Base-by-base conservation (phyloP, 805 yeast genomes). In the Naumovozyma baii region DNA sequence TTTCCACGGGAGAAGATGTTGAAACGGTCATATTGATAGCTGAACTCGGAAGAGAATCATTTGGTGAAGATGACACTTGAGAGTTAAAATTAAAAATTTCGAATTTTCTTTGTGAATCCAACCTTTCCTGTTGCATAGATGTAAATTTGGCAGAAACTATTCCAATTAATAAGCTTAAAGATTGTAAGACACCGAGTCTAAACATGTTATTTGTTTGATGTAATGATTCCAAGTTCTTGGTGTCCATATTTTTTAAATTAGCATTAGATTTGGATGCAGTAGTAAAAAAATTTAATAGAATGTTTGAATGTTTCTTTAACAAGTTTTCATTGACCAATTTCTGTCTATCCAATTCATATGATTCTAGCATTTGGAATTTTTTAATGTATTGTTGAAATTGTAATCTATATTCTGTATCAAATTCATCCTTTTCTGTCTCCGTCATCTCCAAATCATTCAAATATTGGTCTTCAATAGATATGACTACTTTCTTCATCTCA, bases 321-420 rank as follows among this genome's bases (percentile, higher is more conserved):
- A 61, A 14, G 31, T 54, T 40, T 30, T 51, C 42, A 0, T 59
- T 51, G 4, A 59, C 52, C 15, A 54, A 34, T 19, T 49, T 43
- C 5, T 51, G 52, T 43, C 83, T 61, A 40, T 70, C 66, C 4
- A 50, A 46, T 52, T 80, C 84, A 46, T 80, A 76, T 2, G 63
- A 59, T 41, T 72, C 76, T 37, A 75, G 52, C 39, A 64, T 53
- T 42, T 70, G 72, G 35, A 74, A 64, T 50, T 74, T 70, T 41
- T 72, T 73, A 43, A 68, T 68, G 46, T 74, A 63, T 41, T 68
- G 68, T 46, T 74, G 78, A 34, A 77, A 48, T 50, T 74, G 72
- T 18, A 69, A 49, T 41, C 74, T 68, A 33, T 75, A 64, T 42
- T 75, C 76, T 36, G 74, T 70, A 46, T 77, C 83, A 17, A 78